A percentile compares a stretch with the other conserved stretches of the same genome.
These are phyloP conservation scores for Physcomitrellopsis africana DNA, from an alignment of 225 moss, liverwort and hornwort species.

Conservation along the genomic window DNA sequence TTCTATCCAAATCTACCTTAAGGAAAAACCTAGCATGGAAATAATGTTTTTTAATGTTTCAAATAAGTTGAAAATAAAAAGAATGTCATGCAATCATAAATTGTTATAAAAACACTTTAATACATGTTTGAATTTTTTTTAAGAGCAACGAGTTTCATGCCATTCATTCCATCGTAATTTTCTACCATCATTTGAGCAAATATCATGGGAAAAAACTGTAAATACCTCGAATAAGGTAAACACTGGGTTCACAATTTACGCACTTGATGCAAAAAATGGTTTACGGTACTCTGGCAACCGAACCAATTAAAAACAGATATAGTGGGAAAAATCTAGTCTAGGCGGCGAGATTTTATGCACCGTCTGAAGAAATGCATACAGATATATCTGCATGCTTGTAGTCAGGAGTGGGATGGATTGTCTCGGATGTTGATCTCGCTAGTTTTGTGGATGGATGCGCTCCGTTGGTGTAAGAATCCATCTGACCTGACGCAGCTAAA, in stretches of 20 bases:
- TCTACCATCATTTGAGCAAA: too few species aligned
- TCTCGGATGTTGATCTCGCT: constrained; percentile 5
- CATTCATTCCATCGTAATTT: too few species aligned
- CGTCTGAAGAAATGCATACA: constrained; percentile 16
- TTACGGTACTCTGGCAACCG: constrained; percentile 1
- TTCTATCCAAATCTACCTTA: too few species aligned
- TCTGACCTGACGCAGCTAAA: constrained; percentile 77
- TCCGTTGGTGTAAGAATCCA: constrained; percentile 59
- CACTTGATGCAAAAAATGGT: constrained; percentile 4
- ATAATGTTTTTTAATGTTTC: too few species aligned
- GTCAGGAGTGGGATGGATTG: not conserved
- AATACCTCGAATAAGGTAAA: too few species aligned
- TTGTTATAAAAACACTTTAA: too few species aligned
- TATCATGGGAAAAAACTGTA: too few species aligned
- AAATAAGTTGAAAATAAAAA: too few species aligned
- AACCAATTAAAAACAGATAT: constrained; percentile 13
- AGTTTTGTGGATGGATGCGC: constrained; percentile 13
- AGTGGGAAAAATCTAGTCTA: constrained; percentile 10
- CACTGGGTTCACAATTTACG: not conserved
- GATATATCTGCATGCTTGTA: constrained; percentile 9
- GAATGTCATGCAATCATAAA: too few species aligned
- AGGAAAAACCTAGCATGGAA: too few species aligned
- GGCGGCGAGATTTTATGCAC: constrained; percentile 11
- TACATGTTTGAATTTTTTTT: too few species aligned
- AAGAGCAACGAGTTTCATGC: too few species aligned